Percentiles rank a stretch among this genome's conserved stretches.
Conservation (phyloP, 257 asterid genomes). For the Catharanthus roseus region DNA sequence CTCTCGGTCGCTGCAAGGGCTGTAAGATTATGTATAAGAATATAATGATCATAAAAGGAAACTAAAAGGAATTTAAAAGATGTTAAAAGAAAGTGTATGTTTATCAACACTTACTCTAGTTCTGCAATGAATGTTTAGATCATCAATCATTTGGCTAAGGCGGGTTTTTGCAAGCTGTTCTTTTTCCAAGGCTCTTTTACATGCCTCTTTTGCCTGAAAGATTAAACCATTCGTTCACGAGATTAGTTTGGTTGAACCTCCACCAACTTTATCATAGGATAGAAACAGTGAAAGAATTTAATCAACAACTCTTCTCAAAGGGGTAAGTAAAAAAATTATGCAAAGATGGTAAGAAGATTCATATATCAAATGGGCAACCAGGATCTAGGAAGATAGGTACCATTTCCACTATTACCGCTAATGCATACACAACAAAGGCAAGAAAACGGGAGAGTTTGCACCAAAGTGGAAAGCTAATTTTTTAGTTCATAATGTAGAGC, state of each 20-base stretch:
- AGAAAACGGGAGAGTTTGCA: no score
- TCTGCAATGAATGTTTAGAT: constrained; percentile 60
- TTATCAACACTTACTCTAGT: constrained; percentile 37
- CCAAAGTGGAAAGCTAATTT: no score
- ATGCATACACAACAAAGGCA: no score
- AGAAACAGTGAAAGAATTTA: not conserved
- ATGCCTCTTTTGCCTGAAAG: constrained; percentile 47
- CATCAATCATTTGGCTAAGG: constrained; percentile 51
- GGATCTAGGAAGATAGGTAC: no score
- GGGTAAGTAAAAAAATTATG: no score
- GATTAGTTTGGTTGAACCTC: not conserved
- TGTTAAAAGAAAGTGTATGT: constrained; percentile 2
- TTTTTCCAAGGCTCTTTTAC: constrained; percentile 39
- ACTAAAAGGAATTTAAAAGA: not conserved
- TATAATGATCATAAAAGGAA: not conserved
- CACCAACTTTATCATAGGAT: not conserved
- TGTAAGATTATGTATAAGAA: constrained; percentile 19
- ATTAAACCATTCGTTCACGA: constrained; percentile 17
- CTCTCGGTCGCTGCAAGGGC: constrained; percentile 57
- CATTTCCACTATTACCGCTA: no score
- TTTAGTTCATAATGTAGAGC: no score
- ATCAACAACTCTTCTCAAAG: not conserved
- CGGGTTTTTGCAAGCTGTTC: constrained; percentile 55
- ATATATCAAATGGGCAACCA: no score
- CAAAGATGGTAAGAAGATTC: no score